phyloP scores from a whole-genome alignment of 805 yeast species.

The Yarrowia divulgata region DNA sequence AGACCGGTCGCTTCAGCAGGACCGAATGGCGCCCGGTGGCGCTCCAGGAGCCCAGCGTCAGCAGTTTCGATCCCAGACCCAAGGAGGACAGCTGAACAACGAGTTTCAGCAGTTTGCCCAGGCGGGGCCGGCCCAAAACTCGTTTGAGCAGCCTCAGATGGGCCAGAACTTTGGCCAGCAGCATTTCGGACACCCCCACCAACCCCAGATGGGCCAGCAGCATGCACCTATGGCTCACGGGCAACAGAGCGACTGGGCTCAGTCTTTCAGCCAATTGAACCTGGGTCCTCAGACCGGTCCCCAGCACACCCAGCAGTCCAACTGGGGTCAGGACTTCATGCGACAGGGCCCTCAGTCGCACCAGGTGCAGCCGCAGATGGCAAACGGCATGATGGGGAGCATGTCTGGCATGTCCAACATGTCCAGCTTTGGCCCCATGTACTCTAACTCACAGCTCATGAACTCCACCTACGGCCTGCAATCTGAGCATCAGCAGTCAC shows the following conservation, averaged over 20 bases:
- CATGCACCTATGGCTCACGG: constrained; percentile 7
- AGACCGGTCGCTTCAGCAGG: constrained; percentile 42
- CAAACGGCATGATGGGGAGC: constrained; percentile 25
- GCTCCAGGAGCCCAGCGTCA: constrained; percentile 17
- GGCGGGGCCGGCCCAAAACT: constrained; percentile 28
- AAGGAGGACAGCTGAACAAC: constrained; percentile 9
- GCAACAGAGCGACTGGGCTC: constrained; percentile 10
- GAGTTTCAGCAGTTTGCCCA: constrained; percentile 39
- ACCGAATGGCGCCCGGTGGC: constrained; percentile 9
- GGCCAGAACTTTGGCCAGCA: constrained; percentile 10
- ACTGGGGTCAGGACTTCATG: constrained; percentile 39
- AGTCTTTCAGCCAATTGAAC: constrained; percentile 26
- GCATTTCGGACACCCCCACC: neutral
- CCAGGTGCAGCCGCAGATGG: constrained; percentile 36
- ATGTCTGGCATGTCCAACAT: constrained; percentile 18
- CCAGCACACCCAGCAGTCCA: constrained; percentile 12
- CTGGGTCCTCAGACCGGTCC: constrained; percentile 19
- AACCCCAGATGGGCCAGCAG: neutral
- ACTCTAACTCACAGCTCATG: constrained; percentile 36
- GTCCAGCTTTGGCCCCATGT: constrained; percentile 27
- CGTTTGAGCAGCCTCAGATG: neutral
- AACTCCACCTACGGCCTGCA: constrained; percentile 37
- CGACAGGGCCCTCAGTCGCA: constrained; percentile 3
- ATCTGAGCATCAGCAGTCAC: constrained; percentile 45
- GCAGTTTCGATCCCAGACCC: constrained; percentile 32